Percentiles rank a stretch among this genome's conserved stretches.
phyloP scores from a whole-genome alignment of 306 rosid species.

The Trifolium subterraneum region DNA sequence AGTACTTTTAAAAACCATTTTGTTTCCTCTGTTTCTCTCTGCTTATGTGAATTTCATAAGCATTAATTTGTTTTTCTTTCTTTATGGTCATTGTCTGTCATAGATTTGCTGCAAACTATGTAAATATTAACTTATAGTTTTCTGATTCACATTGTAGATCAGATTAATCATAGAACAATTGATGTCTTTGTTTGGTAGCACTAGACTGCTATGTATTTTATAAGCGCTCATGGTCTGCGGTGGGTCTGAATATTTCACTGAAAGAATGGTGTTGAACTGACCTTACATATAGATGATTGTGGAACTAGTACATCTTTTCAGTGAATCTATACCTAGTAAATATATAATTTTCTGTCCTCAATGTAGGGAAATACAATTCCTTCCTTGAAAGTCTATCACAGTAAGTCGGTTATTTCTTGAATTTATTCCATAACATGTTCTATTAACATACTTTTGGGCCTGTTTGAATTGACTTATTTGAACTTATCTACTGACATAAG shows the following conservation, averaged over 20 bases:
- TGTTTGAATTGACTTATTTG: background rate
- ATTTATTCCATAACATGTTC: background rate
- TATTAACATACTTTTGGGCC: background rate
- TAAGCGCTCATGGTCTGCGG: background rate
- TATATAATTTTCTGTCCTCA: background rate
- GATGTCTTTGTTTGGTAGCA: background rate
- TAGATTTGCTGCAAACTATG: background rate
- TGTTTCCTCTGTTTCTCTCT: background rate
- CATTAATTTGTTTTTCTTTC: slow-evolving; percentile 2
- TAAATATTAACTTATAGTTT: background rate
- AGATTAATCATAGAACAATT: background rate
- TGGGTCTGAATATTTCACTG: background rate
- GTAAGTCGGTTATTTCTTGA: background rate
- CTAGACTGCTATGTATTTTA: background rate
- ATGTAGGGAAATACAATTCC: background rate
- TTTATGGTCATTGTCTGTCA: background rate
- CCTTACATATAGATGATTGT: slow-evolving; percentile 15
- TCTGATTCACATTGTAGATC: slow-evolving; percentile 6
- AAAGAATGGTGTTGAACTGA: background rate
- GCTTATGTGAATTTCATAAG: background rate
- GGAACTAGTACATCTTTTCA: background rate
- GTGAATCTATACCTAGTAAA: background rate
- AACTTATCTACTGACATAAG: no score
- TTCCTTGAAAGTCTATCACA: background rate
- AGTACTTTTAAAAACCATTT: background rate